Percentiles rank a stretch among this genome's conserved stretches.
phyloP scores from a whole-genome alignment of 2,329 filamentous ascomycete species.

The Pseudonectria buxi region DNA sequence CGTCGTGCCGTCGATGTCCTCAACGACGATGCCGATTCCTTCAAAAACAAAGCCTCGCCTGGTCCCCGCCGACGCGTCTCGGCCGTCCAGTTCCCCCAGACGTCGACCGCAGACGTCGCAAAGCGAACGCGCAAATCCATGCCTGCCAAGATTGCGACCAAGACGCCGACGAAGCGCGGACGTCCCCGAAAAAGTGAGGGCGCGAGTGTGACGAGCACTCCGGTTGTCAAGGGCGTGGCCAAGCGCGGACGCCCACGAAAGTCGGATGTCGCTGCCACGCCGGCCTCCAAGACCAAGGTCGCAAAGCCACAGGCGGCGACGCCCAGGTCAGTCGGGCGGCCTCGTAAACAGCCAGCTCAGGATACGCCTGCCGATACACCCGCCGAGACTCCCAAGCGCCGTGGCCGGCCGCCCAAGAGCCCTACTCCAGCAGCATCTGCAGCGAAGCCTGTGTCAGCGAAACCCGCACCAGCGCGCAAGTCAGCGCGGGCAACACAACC shows the following conservation, averaged over 20 bases:
- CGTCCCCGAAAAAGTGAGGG: slow-evolving; percentile 18
- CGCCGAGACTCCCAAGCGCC: slow-evolving; percentile 14
- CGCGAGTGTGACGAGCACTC: slow-evolving; percentile 8
- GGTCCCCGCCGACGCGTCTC: slow-evolving; percentile 10
- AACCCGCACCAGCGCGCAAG: slow-evolving; percentile 4
- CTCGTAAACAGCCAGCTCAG: not conserved
- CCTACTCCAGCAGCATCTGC: not conserved
- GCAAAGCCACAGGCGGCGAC: slow-evolving; percentile 6
- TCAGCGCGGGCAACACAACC: slow-evolving; percentile 1
- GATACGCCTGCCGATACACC: slow-evolving; percentile 4
- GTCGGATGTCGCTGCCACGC: slow-evolving; percentile 6
- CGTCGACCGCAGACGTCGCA: slow-evolving; percentile 4
- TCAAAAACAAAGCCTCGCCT: not conserved
- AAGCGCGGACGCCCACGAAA: slow-evolving; percentile 20
- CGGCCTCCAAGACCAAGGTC: slow-evolving; percentile 2
- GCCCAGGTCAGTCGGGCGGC: slow-evolving; percentile 1
- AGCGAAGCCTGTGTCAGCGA: slow-evolving; percentile 2
- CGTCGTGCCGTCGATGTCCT: not conserved
- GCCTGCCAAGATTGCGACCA: slow-evolving; percentile 9
- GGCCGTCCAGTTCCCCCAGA: slow-evolving; percentile 9
- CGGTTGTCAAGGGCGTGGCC: slow-evolving; percentile 3
- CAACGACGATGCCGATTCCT: not conserved
- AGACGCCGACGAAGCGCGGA: slow-evolving; percentile 17
- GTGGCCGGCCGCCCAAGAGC: slow-evolving; percentile 17
- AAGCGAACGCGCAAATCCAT: slow-evolving; percentile 17